Conservation (phyloP, 164 flowering plant genomes). For the Dillenia turbinata region DNA sequence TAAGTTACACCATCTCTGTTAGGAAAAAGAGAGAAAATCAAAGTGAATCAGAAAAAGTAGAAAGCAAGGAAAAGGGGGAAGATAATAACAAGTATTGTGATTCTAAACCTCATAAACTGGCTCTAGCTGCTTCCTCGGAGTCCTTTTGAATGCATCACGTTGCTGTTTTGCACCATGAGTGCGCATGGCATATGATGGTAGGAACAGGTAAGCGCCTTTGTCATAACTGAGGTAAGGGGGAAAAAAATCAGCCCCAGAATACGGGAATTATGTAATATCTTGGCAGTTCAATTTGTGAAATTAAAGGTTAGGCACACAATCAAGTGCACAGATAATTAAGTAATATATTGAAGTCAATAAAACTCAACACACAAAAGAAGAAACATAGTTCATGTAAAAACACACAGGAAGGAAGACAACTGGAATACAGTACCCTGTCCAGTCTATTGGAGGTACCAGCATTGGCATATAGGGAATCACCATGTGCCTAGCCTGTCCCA, state of each 20-base stretch:
- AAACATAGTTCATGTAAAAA: neutral
- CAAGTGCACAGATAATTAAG: too few species aligned
- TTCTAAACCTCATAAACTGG: conserved; percentile 73
- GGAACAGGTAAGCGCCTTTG: conserved; percentile 76
- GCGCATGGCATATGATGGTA: conserved; percentile 93
- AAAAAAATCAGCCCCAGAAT: neutral
- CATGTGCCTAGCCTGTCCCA: conserved; percentile 56
- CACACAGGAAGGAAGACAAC: neutral
- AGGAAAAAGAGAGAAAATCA: too few species aligned
- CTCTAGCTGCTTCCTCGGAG: conserved; percentile 52
- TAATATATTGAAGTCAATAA: too few species aligned
- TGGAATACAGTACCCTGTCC: conserved; percentile 47
- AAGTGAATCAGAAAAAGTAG: too few species aligned
- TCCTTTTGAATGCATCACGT: conserved; percentile 64
- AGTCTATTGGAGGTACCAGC: conserved; percentile 54
- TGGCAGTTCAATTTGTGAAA: too few species aligned
- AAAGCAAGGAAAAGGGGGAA: too few species aligned
- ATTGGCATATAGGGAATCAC: conserved; percentile 77
- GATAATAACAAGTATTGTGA: neutral
- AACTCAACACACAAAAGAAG: neutral
- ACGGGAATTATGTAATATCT: neutral
- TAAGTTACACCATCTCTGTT: too few species aligned
- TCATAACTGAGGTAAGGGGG: conserved; percentile 57
- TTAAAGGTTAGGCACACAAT: too few species aligned
- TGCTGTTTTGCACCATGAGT: conserved; percentile 89